Conservation (phyloP, 257 asterid genomes). For the Lithospermum erythrorhizon region DNA sequence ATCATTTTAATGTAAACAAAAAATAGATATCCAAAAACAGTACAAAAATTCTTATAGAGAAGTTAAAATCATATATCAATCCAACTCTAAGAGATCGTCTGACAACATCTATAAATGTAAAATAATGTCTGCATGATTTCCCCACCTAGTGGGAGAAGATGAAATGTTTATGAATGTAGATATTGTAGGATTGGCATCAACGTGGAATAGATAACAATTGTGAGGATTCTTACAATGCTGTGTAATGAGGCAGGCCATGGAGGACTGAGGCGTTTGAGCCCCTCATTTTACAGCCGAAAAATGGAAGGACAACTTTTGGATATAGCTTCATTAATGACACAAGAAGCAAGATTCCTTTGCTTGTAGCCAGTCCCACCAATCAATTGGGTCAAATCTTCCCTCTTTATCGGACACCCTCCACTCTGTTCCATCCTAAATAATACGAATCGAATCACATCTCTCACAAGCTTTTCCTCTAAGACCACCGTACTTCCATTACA, state of each 20-base stretch:
- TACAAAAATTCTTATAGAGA: background rate
- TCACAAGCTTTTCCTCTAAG: conserved; percentile 65
- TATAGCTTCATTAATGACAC: conserved; percentile 66
- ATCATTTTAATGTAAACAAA: background rate
- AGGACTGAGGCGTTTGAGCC: conserved; percentile 61
- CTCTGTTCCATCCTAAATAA: conserved; percentile 66
- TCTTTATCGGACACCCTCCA: conserved; percentile 73
- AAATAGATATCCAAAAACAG: too few species aligned
- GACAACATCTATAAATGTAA: background rate
- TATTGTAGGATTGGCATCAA: too few species aligned
- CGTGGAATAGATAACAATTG: background rate
- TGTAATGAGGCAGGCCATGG: conserved; percentile 13
- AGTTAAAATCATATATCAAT: background rate
- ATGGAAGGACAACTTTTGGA: conserved; percentile 47
- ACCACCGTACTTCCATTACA: conserved; percentile 1
- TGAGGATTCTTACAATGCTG: conserved; percentile 15
- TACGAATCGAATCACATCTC: conserved; percentile 70
- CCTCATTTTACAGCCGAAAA: conserved; percentile 80
- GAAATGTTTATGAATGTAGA: too few species aligned
- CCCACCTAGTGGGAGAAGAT: background rate
- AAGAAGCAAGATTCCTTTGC: conserved; percentile 65
- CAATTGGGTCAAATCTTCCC: conserved; percentile 80
- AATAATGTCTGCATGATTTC: background rate
- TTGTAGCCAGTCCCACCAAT: conserved; percentile 52
- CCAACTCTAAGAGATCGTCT: background rate